Base-by-base conservation (phyloP, 2,329 filamentous ascomycete genomes). In the Ceratocystis diversiconidia region DNA sequence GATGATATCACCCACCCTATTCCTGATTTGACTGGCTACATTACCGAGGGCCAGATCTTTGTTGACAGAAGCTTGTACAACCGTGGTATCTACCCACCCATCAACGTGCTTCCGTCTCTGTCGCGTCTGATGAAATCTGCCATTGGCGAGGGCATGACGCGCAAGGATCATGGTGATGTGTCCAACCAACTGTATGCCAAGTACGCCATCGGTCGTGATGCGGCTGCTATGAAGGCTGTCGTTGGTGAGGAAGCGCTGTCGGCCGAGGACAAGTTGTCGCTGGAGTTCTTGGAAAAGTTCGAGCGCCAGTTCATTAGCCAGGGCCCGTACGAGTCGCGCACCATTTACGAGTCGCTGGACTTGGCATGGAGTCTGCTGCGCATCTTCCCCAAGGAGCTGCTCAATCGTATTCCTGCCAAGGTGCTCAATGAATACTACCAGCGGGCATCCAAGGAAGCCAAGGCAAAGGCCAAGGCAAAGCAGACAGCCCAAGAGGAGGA, bases 111-210 rank as follows among this genome's bases (percentile, higher is more conserved):
- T 68, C 94, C 94, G 28, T 99, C 94, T 61, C 87, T 99, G 48
- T 99, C 94, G 28, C 94, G 94, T 85, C 88, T 99, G 74, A 99
- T 99, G 94, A 99, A 99, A 79, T 99, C 94, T 73, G 94, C 94
- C 76, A 99, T 99, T 73, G 94, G 94, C 72, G 92, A 97, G 79
- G 90, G 90, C 70, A 92, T 92, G 82, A 99, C 94, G 30, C 89
- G 94, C 72, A 92, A 90, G 77, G 95, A 99, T 73, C 94, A 99
- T 78, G 90, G 90, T 71, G 94, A 99, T 78, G 94, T 99, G 62
- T 99, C 94, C 71, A 99, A 99, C 82, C 94, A 99, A 82, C 84
- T 99, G 70, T 99, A 99, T 76, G 94, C 94, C 78, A 99, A 99
- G 79, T 99, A 99, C 76, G 94, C 94, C 76, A 97, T 99, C 74